Percentiles rank a stretch among this genome's conserved stretches.
phyloP scores from a whole-genome alignment of 768 basidiomycete species.

The Amanita pallidorosea region DNA sequence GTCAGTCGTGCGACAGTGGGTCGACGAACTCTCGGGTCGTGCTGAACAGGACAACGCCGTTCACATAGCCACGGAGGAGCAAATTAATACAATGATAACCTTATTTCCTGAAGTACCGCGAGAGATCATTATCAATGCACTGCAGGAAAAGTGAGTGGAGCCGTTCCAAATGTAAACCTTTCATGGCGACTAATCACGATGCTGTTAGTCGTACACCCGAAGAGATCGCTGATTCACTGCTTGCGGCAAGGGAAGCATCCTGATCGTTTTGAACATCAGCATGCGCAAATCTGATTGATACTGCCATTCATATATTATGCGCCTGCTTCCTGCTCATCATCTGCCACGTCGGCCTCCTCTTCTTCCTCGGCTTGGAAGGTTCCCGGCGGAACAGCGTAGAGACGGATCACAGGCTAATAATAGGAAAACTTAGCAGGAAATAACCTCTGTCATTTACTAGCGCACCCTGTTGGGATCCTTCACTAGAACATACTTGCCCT shows the following conservation, averaged over 20 bases:
- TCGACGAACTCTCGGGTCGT: constrained; percentile 66
- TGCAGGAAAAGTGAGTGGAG: constrained; percentile 66
- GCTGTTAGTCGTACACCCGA: constrained; percentile 60
- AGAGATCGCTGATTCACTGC: constrained; percentile 70
- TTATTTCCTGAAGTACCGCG: constrained; percentile 82
- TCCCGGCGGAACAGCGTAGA: constrained; percentile 85
- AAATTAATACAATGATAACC: constrained; percentile 59
- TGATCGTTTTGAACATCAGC: neutral
- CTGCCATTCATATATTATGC: constrained; percentile 3
- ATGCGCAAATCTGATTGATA: constrained; percentile 1
- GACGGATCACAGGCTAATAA: constrained; percentile 77
- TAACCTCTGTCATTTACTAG: constrained; percentile 5
- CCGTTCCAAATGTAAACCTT: neutral
- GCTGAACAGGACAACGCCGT: constrained; percentile 42
- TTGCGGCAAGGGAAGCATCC: constrained; percentile 17
- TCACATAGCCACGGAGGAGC: constrained; percentile 62
- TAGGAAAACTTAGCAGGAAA: constrained; percentile 8
- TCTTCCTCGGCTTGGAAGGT: constrained; percentile 83
- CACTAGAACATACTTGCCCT: constrained; percentile 95
- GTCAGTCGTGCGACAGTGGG: constrained; percentile 69
- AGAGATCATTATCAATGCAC: constrained; percentile 60
- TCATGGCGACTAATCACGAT: constrained; percentile 4
- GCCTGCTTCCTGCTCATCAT: constrained; percentile 26
- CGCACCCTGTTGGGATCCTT: constrained; percentile 96
- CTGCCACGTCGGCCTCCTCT: constrained; percentile 38